Percentiles rank a stretch among this genome's conserved stretches.
These are phyloP conservation scores for Mycocalia duriaeana DNA, from an alignment of 1,284 basidiomycete genomes.

Conservation along the genomic window DNA sequence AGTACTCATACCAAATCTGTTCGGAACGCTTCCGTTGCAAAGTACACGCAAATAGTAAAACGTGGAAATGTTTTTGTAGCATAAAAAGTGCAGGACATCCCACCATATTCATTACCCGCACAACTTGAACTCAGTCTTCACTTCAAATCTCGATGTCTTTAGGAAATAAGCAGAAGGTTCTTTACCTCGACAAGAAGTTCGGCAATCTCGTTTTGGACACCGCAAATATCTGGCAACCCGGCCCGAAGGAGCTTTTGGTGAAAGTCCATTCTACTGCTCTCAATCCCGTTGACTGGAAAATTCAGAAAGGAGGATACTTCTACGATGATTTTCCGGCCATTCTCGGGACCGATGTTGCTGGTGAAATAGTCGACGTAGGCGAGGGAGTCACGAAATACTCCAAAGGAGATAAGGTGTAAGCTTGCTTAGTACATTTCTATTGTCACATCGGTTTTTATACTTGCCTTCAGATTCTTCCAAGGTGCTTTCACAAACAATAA, in stretches of 20 bases:
- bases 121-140: too few relatives aligned
- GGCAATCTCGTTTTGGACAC: constrained; percentile 5
- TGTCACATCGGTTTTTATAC: neutral
- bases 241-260: constrained; percentile 33
- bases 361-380: constrained; percentile 50
- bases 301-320: constrained; percentile 21
- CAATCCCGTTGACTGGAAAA: constrained; percentile 45
- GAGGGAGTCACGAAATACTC: constrained; percentile 43
- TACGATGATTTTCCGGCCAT: constrained; percentile 33
- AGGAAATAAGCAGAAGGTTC: constrained; percentile 1
- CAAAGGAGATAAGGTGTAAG: constrained; percentile 57
- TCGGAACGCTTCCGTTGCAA: too few relatives aligned
- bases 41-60: too few relatives aligned
- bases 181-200: constrained; percentile 1
- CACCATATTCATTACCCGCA: too few relatives aligned
- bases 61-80: too few relatives aligned
- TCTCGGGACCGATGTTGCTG: constrained; percentile 55
- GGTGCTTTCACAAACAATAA: constrained; percentile 31
- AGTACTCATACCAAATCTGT: too few relatives aligned
- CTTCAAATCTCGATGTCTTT: neutral
- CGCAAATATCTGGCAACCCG: constrained; percentile 28
- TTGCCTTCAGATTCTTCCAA: constrained; percentile 33
- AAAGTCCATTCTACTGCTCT: constrained; percentile 32
- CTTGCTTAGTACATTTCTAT: neutral
- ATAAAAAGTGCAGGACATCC: too few relatives aligned